Conservation (phyloP, 225 moss, liverwort and hornwort genomes). For the Sphagnum contortum region DNA sequence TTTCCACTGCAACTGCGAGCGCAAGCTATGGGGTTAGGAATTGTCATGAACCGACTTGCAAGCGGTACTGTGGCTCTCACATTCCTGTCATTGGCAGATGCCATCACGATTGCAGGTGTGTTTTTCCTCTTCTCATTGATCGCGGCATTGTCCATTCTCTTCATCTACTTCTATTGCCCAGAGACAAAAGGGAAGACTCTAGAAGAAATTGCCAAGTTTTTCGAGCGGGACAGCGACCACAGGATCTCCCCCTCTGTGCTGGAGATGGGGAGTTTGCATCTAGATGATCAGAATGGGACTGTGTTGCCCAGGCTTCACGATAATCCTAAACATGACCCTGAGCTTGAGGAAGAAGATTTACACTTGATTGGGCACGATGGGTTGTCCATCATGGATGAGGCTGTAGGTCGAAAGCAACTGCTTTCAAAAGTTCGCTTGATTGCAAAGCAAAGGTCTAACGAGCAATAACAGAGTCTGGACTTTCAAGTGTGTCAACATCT, state of each 20-base stretch:
- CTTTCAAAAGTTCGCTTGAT: slow-evolving; percentile 54
- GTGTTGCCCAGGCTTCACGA: slow-evolving; percentile 17
- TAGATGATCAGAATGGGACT: slow-evolving; percentile 15
- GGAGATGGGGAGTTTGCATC: slow-evolving; percentile 32
- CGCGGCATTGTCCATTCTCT: slow-evolving; percentile 41
- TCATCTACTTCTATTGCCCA: slow-evolving; percentile 58
- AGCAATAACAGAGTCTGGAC: too few relatives aligned
- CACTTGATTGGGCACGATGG: slow-evolving; percentile 58
- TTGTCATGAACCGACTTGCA: slow-evolving; percentile 79
- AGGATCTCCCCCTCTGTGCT: slow-evolving; percentile 20
- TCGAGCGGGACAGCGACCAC: slow-evolving; percentile 43
- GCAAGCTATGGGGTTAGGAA: slow-evolving; percentile 92
- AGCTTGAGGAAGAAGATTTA: slow-evolving; percentile 42
- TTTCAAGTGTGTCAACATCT: too few relatives aligned
- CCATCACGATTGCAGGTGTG: slow-evolving; percentile 63
- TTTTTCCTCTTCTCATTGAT: slow-evolving; percentile 71
- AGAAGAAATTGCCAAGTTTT: slow-evolving; percentile 76
- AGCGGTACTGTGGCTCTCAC: slow-evolving; percentile 81
- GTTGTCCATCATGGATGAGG: slow-evolving; percentile 16
- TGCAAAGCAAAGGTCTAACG: slow-evolving; percentile 22
- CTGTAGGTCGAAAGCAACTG: slow-evolving; percentile 43
- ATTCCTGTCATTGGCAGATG: slow-evolving; percentile 70
- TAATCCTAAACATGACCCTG: slow-evolving; percentile 20
- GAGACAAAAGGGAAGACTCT: slow-evolving; percentile 92
- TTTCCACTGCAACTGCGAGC: slow-evolving; percentile 82